These are phyloP conservation scores for Leishmania tropica DNA, from an alignment of 208 protist genomes.

Conservation along the genomic window DNA sequence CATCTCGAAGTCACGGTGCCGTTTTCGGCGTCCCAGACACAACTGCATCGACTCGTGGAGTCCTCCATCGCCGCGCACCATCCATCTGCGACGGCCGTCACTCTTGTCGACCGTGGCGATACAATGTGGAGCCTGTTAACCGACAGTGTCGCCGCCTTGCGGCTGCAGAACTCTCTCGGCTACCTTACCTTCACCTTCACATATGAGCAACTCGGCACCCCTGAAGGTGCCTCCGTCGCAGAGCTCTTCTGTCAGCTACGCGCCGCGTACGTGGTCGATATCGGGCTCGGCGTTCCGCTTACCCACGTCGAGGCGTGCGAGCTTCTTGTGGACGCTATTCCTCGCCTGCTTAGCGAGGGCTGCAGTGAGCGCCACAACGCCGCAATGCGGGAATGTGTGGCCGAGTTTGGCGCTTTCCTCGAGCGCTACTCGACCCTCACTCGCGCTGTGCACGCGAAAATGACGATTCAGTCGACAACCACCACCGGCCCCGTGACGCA, in stretches of 20 bases:
- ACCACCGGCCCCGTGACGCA: slow-evolving; percentile 61
- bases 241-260: slow-evolving; percentile 32
- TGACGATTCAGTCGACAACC: slow-evolving; percentile 64
- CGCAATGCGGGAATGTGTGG: slow-evolving; percentile 63
- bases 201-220: slow-evolving; percentile 10
- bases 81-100: not conserved
- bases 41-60: slow-evolving; percentile 35
- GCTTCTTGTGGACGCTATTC: slow-evolving; percentile 42
- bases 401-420: slow-evolving; percentile 71
- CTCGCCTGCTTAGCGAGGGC: slow-evolving; percentile 43
- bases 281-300: slow-evolving; percentile 73
- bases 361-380: slow-evolving; percentile 61
- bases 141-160: slow-evolving; percentile 39
- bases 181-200: slow-evolving; percentile 51
- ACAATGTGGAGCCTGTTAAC: slow-evolving; percentile 18
- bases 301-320: slow-evolving; percentile 54
- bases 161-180: slow-evolving; percentile 65
- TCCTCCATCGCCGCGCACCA: slow-evolving; percentile 19
- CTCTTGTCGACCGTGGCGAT: slow-evolving; percentile 18
- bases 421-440: slow-evolving; percentile 73
- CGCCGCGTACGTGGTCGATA: slow-evolving; percentile 41
- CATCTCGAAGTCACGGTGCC: slow-evolving; percentile 47
- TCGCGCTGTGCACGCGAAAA: slow-evolving; percentile 45
- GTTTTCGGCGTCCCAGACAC: slow-evolving; percentile 38
- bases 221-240: not conserved